Base-by-base conservation (phyloP, 2,329 filamentous ascomycete species). In the Epicoccum sorghinum region DNA sequence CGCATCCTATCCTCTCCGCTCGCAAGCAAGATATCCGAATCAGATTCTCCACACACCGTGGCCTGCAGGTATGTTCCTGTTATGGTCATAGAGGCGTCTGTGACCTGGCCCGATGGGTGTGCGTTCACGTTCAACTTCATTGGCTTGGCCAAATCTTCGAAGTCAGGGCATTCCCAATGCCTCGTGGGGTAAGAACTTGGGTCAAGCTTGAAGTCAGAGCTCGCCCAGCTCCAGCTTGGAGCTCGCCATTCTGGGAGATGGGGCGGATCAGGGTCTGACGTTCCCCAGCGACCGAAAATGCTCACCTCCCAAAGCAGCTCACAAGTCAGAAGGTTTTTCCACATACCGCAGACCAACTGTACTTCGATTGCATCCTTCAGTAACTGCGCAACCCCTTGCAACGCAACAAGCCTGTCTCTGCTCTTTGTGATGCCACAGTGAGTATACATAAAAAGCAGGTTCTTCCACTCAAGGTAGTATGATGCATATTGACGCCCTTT, bases 221-320 rank as follows among this genome's bases (percentile, higher is more conserved):
- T 32, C 4, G 45, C 45, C 45, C 45, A 47, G 13, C 45, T 32
- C 36, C 36, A 47, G n/a, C 36, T 47, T n/a, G 36, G 45, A 30
- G 45, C 45, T 29, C 25, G 35, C 44, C 44, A 47, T 12, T 47
- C 4, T 7, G 8, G 25, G 5, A 29, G 35, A 9, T 22, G n/a
- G 9, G 25, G 33, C 22, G 33, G 7, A 8, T 47, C 32, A n/a
- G n/a, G n/a, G n/a, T n/a, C n/a, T n/a, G n/a, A n/a, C n/a, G n/a
- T n/a, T n/a, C n/a, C n/a, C n/a, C n/a, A n/a, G n/a, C 5, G 1
- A 7, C 4, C 13, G 35, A 8, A 4, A 7, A 12, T 2, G 8
- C 2, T 3, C 22, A 27, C 23, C 13, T 45, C 22, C 44, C 44
- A 47, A 8, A 32, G 14, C n/a, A 39, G 12, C 14, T 47, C 35